Evolutionary conservation across 495 filamentous ascomycete species (phyloP), one percentile per base, ranked within the genome.

Genomic region (Trichoderma virens): DNA sequence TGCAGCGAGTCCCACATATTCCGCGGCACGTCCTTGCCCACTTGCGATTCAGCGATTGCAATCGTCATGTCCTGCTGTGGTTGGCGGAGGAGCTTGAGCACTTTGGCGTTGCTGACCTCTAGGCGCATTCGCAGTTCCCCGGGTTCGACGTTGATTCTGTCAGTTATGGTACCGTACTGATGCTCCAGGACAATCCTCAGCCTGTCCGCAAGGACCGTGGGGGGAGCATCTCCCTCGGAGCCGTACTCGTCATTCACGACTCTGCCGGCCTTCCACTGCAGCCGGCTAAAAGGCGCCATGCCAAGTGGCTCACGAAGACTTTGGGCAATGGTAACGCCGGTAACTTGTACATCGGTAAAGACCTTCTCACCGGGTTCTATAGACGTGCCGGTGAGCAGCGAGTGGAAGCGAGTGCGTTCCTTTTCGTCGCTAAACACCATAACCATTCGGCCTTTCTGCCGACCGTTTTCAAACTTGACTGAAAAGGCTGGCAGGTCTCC

Each of bases 81-180:
- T 20, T 84, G 82, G 56, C 89, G 84, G 45, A 85, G 80, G 45
- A 92, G 68, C 64, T 82, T 86, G 65, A 91, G 75, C 61, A 83
- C 83, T 35, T 82, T 85, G 16, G 82, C 78, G 62, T 83, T 80
- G 45, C 78, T 79, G 62, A 85, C 80, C 64, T 87, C 83, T 27
- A 91, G 76, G 34, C 72, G 74, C 30, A 92, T 69, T 70, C 83
- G 86, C 64, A 93, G 70, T 69, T 91, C 88, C 11, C 90, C 89
- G 64, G 87, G 86, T n/a, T 82, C 86, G n/a, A 89, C 76, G 66
- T 90, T 90, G 65, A 93, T 78, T 23, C 89, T 82, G 73, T 93
- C 90, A 7, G 88, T 90, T 9, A 90, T 78, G 51, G 83, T 88
- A 11, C 88, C 89, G 68, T 80, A 82, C 66, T 87, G 84, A 59